Percentiles rank a stretch among this genome's conserved stretches.
phyloP scores from a whole-genome alignment of 176 grass and related monocot genomes.

The Oryza officinalis region DNA sequence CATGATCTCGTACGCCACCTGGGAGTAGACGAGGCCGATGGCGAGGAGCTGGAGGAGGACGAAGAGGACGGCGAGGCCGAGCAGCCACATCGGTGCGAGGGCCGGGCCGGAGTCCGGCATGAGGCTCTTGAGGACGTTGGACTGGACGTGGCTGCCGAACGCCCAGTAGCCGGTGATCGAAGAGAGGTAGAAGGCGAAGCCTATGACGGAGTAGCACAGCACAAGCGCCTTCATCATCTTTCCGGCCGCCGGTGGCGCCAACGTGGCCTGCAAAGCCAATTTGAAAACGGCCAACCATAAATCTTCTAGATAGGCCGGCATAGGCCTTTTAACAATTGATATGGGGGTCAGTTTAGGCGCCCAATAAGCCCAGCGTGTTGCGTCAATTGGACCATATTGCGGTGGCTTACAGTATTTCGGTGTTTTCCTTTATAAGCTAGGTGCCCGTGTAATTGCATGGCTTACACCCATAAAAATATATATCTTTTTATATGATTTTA shows the following conservation, averaged over 20 bases:
- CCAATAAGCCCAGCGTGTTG: background rate
- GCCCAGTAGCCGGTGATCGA: conserved; percentile 84
- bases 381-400: background rate
- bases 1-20: conserved; percentile 87
- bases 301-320: background rate
- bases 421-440: too few relatives aligned
- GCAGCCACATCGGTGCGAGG: conserved; percentile 83
- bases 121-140: conserved; percentile 84
- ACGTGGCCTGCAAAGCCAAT: conserved; percentile 63
- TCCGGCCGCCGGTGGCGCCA: conserved; percentile 87
- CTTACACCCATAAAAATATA: too few relatives aligned
- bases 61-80: conserved; percentile 66
- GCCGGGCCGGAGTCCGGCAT: conserved; percentile 74
- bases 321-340: background rate
- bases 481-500: too few relatives aligned
- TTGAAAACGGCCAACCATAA: background rate
- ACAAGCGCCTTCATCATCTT: conserved; percentile 95
- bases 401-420: background rate
- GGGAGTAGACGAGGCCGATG: conserved; percentile 81
- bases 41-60: conserved; percentile 90
- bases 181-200: conserved; percentile 70
- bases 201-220: conserved; percentile 70
- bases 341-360: background rate
- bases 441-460: too few relatives aligned
- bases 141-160: conserved; percentile 74